Base-by-base conservation (phyloP, 2,329 filamentous ascomycete species). In the Aspergillus sclerotialis region DNA sequence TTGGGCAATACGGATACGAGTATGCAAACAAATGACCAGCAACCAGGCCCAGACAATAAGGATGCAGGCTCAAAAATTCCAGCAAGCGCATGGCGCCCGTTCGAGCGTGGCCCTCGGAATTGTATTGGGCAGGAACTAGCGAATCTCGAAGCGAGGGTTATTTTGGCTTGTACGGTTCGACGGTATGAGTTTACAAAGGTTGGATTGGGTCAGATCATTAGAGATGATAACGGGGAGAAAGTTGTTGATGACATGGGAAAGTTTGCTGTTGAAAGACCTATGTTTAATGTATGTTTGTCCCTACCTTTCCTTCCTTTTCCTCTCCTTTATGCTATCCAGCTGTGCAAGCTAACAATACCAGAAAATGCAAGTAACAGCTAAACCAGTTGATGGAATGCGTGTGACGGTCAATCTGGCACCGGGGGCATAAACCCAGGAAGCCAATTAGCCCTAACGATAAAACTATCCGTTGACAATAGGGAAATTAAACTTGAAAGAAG, bases 81-180 rank as follows among this genome's bases (percentile, higher is more conserved):
- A 8, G 58, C 61, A 12, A 56, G 59, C 27, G 69, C 68, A 2
- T 71, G 61, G 60, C 54, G 68, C 8, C 58, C 66, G 0, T 73
- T 73, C 46, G 65, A 67, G 33, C 61, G 64, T 29, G 67, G 68
- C 1, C 56, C 59, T 2, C 50, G 69, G 5, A 65, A 61, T 16
- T 73, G 69, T 42, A 59, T 72, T 11, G 69, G 70, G 3, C 64
- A 70, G 40, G 61, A 65, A 25, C 49, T 72, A 11, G 68, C 68
- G 1, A 61, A 67, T 46, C 54, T 70, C 13, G 66, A 71, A 46
- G 31, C 25, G 2, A 17, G 28, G 1, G 21, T 37, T 4, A 32
- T 33, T 4, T 12, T 42, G 7, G 37, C 40, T 5, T 32, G 27
- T 19, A 26, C n/a, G 4, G 24, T 33, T 1, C 5, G 36, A 10